A percentile compares a stretch with the other conserved stretches of the same genome.
Conservation (phyloP, 164 flowering plant genomes). For the Aristolochia californica region DNA sequence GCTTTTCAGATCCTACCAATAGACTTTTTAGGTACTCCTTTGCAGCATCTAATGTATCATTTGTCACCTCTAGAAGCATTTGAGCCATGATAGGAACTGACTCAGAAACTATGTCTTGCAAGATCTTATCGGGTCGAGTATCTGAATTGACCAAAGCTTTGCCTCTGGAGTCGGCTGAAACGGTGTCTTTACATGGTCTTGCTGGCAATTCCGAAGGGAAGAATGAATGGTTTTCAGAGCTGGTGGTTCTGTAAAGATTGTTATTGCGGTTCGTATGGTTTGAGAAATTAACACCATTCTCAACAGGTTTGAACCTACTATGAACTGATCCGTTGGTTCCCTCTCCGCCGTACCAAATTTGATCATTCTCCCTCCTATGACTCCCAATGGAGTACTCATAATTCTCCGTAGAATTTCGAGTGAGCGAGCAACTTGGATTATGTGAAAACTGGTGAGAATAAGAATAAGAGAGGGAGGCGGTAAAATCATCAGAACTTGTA, state of each 20-base stretch:
- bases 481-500: conserved; percentile 71
- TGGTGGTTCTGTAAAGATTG: conserved; percentile 34
- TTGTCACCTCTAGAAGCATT: conserved; percentile 47
- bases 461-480: conserved; percentile 68
- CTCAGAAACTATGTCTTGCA: conserved; percentile 56
- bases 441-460: conserved; percentile 73
- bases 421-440: conserved; percentile 91
- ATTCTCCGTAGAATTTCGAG: conserved; percentile 69
- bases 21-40: conserved; percentile 56
- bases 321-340: conserved; percentile 98
- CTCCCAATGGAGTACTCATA: conserved; percentile 62
- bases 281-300: conserved; percentile 58
- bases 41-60: conserved; percentile 37
- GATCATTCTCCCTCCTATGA: conserved; percentile 52
- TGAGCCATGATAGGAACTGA: conserved; percentile 55
- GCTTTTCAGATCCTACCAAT: conserved; percentile 41
- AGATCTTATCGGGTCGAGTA: conserved; percentile 45
- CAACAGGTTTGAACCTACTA: conserved; percentile 80
- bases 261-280: conserved; percentile 41
- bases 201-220: conserved; percentile 91
- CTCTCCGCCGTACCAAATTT: conserved; percentile 85
- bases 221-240: conserved; percentile 59
- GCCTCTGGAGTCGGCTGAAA: conserved; percentile 49
- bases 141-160: conserved; percentile 37
- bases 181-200: conserved; percentile 40